phyloP scores from a whole-genome alignment of 2,329 filamentous ascomycete genomes.

The Aquanectria penicillioides region DNA sequence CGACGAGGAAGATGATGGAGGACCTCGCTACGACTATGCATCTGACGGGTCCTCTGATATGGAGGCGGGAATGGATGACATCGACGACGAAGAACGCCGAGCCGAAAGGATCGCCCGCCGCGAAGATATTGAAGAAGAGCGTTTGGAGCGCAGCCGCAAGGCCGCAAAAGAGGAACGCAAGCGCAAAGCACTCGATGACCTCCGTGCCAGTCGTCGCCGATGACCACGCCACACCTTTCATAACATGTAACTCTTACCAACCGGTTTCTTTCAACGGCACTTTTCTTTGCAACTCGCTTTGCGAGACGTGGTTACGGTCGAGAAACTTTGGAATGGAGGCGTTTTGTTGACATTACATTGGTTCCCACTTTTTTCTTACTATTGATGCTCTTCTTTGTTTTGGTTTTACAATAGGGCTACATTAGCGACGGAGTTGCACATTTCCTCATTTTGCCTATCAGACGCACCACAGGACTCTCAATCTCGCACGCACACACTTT shows the following conservation, averaged over 20 bases:
- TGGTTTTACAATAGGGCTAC: slow-evolving; percentile 33
- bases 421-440: slow-evolving; percentile 53
- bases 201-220: slow-evolving; percentile 45
- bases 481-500: neutral
- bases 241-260: neutral
- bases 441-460: slow-evolving; percentile 12
- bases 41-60: slow-evolving; percentile 79
- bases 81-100: slow-evolving; percentile 75
- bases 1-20: slow-evolving; percentile 61
- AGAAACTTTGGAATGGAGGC: slow-evolving; percentile 29
- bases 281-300: slow-evolving; percentile 7
- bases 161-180: slow-evolving; percentile 69
- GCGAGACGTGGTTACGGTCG: slow-evolving; percentile 30
- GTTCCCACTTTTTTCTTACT: slow-evolving; percentile 11
- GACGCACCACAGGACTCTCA: neutral
- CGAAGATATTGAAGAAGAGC: slow-evolving; percentile 74
- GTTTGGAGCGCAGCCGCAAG: slow-evolving; percentile 69
- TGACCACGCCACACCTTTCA: slow-evolving; percentile 22
- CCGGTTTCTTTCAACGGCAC: neutral
- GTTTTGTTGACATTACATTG: slow-evolving; percentile 29
- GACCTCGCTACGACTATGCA: slow-evolving; percentile 62
- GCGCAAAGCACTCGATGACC: slow-evolving; percentile 51
- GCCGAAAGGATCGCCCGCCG: slow-evolving; percentile 71
- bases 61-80: slow-evolving; percentile 79
- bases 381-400: slow-evolving; percentile 10